A percentile compares a stretch with the other conserved stretches of the same genome.
These are phyloP conservation scores for Pseudogymnoascus sp. DNA, from an alignment of 2,329 filamentous ascomycete species.

Conservation along the genomic window DNA sequence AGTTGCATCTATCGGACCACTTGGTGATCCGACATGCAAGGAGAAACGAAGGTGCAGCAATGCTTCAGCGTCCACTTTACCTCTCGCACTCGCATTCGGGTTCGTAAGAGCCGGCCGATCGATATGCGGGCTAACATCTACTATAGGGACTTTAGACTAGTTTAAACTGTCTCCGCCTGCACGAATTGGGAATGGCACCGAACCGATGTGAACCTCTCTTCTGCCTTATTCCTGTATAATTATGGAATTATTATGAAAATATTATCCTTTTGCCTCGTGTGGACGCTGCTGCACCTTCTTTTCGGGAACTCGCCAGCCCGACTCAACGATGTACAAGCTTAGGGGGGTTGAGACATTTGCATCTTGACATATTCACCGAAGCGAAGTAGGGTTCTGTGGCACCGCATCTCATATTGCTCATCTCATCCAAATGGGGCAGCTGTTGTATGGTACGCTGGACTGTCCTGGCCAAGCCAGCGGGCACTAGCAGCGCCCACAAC, in stretches of 20 bases:
- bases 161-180: background rate
- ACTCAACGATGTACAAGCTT: background rate
- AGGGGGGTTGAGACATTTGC: background rate
- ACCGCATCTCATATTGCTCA: background rate
- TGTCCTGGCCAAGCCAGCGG: background rate
- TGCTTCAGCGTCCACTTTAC: background rate
- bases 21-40: background rate
- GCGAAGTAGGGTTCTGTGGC: background rate
- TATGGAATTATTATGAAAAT: background rate
- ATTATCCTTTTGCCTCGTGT: background rate
- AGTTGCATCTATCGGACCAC: background rate
- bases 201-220: background rate
- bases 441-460: background rate
- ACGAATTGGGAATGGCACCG: background rate
- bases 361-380: background rate
- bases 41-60: background rate
- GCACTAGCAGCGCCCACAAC: background rate
- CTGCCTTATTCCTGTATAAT: background rate
- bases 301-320: background rate
- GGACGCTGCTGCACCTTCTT: background rate
- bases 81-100: slow-evolving; percentile 3
- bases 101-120: background rate
- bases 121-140: background rate
- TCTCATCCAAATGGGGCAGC: background rate
- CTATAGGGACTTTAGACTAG: background rate